phyloP scores from a whole-genome alignment of 139 green algal species.

The Tetradesmus lagerheimii region DNA sequence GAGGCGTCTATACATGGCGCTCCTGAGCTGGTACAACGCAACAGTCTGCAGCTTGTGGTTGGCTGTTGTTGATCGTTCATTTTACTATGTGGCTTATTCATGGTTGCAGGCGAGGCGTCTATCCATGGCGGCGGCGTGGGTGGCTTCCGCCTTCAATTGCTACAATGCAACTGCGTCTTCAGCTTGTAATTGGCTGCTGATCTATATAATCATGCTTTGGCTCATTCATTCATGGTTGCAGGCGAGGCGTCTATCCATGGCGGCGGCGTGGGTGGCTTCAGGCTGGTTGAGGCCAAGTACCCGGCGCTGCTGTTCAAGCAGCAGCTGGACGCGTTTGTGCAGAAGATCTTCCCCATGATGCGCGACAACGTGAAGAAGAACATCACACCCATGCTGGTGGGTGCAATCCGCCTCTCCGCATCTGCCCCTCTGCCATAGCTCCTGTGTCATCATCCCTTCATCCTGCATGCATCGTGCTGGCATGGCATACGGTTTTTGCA shows the following conservation, averaged over 20 bases:
- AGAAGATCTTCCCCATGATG: slow-evolving; percentile 99
- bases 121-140: slow-evolving; percentile 88
- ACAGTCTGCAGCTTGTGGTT: too few species aligned
- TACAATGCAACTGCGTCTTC: too few species aligned
- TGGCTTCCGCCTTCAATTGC: too few species aligned
- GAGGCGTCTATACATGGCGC: slow-evolving; percentile 91
- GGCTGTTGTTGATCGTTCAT: too few species aligned
- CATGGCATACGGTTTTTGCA: too few species aligned
- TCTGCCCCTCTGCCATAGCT: too few species aligned
- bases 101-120: slow-evolving; percentile 73
- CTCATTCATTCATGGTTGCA: slow-evolving; percentile 14
- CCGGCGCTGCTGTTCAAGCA: slow-evolving; percentile 99
- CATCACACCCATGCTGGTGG: slow-evolving; percentile 84
- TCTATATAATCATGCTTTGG: slow-evolving; percentile 1
- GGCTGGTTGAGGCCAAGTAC: slow-evolving; percentile 98
- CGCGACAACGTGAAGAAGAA: slow-evolving; percentile 98
- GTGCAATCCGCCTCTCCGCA: too few species aligned
- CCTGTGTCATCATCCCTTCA: too few species aligned
- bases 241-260: slow-evolving; percentile 89
- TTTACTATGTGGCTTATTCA: too few species aligned
- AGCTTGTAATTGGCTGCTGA: too few species aligned
- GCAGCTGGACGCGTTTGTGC: slow-evolving; percentile 98
- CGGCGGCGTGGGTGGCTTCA: slow-evolving; percentile 79
- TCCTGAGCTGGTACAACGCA: too few species aligned
- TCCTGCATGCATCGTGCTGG: too few species aligned